phyloP scores from a whole-genome alignment of 345 rosid species.

The Moringa oleifera region DNA sequence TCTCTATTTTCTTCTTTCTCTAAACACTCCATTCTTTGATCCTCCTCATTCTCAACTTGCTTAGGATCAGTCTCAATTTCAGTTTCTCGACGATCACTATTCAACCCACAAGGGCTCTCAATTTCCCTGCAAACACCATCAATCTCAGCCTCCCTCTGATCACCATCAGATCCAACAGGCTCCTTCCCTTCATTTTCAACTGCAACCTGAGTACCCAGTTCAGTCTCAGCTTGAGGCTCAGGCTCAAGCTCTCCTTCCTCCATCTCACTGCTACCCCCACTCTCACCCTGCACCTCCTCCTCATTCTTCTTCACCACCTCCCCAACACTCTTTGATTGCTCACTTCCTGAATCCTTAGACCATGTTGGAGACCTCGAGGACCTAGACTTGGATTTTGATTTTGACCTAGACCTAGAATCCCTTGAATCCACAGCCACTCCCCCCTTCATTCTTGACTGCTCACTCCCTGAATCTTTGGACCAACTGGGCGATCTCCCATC shows the following conservation, averaged over 20 bases:
- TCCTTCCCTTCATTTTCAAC: conserved; percentile 12
- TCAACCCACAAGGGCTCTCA: conserved; percentile 5
- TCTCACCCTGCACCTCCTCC: conserved; percentile 32
- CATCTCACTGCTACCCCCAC: conserved; percentile 79
- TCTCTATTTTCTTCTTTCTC: conserved; percentile 23
- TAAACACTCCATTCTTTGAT: conserved; percentile 18
- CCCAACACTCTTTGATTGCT: conserved; percentile 48
- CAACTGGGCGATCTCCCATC: conserved; percentile 49
- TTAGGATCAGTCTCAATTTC: conserved; percentile 22
- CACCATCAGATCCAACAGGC: conserved; percentile 11
- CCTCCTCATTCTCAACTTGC: conserved; percentile 15
- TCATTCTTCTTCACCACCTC: conserved; percentile 40
- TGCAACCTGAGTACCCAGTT: conserved; percentile 16
- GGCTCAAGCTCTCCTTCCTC: conserved; percentile 99
- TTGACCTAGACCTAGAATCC: conserved; percentile 26
- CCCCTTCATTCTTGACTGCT: conserved; percentile 30
- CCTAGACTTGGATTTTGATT: conserved; percentile 45
- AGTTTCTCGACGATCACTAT: conserved; percentile 4
- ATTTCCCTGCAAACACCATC: conserved; percentile 7
- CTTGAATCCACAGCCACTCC: conserved; percentile 29
- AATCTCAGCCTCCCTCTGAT: conserved; percentile 14
- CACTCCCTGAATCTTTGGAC: conserved; percentile 48
- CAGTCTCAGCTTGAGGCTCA: conserved; percentile 27
- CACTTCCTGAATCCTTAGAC: conserved; percentile 92
- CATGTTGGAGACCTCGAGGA: conserved; percentile 56